phyloP scores from a whole-genome alignment of 2,329 filamentous ascomycete species.

The Chalaropsis ovoidea region DNA sequence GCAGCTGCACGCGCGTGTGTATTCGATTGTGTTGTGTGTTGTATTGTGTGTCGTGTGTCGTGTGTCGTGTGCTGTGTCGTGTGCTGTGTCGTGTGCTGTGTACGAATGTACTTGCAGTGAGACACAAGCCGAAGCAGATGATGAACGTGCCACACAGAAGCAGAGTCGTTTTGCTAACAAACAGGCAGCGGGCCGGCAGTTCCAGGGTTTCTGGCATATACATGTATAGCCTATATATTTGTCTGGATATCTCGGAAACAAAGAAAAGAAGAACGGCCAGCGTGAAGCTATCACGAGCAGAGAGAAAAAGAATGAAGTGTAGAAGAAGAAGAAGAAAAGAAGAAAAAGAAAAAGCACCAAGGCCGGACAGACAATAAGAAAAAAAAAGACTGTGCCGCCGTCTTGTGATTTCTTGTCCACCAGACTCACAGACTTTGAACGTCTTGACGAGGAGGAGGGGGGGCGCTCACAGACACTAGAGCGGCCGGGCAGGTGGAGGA shows the following conservation, averaged over 20 bases:
- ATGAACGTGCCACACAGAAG: neutral
- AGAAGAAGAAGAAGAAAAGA: conserved; percentile 13
- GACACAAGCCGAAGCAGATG: neutral
- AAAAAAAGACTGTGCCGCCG: conserved; percentile 11
- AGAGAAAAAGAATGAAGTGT: conserved; percentile 1
- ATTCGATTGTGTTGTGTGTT: too few relatives aligned
- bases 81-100: too few relatives aligned
- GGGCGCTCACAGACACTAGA: neutral
- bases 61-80: neutral
- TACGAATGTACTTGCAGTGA: neutral
- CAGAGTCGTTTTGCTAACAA: neutral
- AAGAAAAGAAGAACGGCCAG: neutral
- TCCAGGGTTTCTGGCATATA: neutral
- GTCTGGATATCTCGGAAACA: neutral
- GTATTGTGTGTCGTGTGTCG: neutral
- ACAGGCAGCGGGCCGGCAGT: neutral
- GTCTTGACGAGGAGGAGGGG: neutral
- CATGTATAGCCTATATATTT: neutral
- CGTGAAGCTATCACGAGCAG: neutral
- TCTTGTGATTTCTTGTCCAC: conserved; percentile 2
- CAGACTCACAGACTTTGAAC: conserved; percentile 3
- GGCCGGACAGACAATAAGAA: neutral
- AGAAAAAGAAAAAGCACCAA: too few relatives aligned
- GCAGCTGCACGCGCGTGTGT: neutral
- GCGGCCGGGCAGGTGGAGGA: too few relatives aligned